A percentile compares a stretch with the other conserved stretches of the same genome.
These are phyloP conservation scores for Alisma plantagoaquatica DNA, from an alignment of 106 monocot species.

Conservation along the genomic window DNA sequence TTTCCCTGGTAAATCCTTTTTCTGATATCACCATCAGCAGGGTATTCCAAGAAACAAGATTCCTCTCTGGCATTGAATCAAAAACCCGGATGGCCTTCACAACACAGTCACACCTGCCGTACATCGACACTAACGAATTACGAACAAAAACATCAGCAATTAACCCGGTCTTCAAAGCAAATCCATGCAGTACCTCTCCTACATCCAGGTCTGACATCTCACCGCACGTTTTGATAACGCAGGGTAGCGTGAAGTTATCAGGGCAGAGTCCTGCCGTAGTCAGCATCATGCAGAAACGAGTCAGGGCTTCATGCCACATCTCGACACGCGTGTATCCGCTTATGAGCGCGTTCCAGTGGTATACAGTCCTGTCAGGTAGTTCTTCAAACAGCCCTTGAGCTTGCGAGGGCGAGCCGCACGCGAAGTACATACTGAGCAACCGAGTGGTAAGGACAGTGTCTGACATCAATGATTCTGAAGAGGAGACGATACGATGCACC, in stretches of 20 bases:
- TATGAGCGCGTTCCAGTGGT: conserved; percentile 66
- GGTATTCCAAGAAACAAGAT: conserved; percentile 51
- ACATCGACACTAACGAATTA: conserved; percentile 56
- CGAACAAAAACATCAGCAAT: conserved; percentile 24
- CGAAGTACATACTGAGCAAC: conserved; percentile 41
- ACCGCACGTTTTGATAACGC: conserved; percentile 45
- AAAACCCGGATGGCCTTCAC: conserved; percentile 27
- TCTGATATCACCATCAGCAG: conserved; percentile 20
- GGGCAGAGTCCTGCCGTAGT: conserved; percentile 23
- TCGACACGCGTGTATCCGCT: conserved; percentile 30
- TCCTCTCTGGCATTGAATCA: conserved; percentile 34
- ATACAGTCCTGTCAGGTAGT: conserved; percentile 21
- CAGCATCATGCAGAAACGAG: conserved; percentile 21
- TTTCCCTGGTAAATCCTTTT: conserved; percentile 20
- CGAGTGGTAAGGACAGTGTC: conserved; percentile 40
- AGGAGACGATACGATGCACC: conserved; percentile 27
- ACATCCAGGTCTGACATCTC: conserved; percentile 10
- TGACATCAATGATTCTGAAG: conserved; percentile 11
- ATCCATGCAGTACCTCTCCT: conserved; percentile 33
- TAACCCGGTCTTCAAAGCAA: conserved; percentile 29
- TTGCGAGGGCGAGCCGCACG: conserved; percentile 23
- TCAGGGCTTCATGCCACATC: conserved; percentile 27
- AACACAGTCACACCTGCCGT: conserved; percentile 32
- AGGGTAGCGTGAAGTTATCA: conserved; percentile 56
- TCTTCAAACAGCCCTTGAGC: conserved; percentile 33